These are phyloP conservation scores for Penicillium waksmanii DNA, from an alignment of 495 filamentous ascomycete species.

Conservation along the genomic window DNA sequence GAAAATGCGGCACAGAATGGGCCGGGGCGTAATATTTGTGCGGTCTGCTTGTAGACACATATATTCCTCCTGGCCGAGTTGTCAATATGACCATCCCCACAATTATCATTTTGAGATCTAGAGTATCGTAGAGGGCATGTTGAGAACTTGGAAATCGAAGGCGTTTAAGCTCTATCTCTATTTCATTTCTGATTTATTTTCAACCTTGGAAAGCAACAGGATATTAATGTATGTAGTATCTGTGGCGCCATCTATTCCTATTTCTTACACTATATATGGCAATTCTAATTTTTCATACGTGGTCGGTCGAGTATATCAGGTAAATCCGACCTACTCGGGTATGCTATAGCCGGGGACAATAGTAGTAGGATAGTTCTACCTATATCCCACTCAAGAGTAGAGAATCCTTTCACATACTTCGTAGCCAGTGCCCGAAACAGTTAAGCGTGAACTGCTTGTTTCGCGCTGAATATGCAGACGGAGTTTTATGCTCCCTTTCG, in stretches of 20 bases:
- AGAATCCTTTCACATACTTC: too few relatives aligned
- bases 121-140: neutral
- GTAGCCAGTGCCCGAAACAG: too few relatives aligned
- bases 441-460: too few relatives aligned
- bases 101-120: neutral
- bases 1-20: neutral
- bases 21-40: neutral
- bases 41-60: neutral
- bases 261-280: too few relatives aligned
- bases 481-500: too few relatives aligned
- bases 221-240: neutral
- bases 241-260: neutral
- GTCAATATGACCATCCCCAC: neutral
- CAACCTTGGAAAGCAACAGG: neutral
- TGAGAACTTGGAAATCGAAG: neutral
- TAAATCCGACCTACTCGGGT: too few relatives aligned
- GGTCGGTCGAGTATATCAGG: too few relatives aligned
- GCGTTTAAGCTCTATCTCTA: neutral
- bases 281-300: too few relatives aligned
- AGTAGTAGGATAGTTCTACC: too few relatives aligned
- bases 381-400: too few relatives aligned
- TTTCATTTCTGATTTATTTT: neutral
- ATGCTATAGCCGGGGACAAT: too few relatives aligned
- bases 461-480: too few relatives aligned
- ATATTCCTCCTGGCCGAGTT: neutral